phyloP scores from a whole-genome alignment of 1,284 basidiomycete species.

The Pseudozyma flocculosa region DNA sequence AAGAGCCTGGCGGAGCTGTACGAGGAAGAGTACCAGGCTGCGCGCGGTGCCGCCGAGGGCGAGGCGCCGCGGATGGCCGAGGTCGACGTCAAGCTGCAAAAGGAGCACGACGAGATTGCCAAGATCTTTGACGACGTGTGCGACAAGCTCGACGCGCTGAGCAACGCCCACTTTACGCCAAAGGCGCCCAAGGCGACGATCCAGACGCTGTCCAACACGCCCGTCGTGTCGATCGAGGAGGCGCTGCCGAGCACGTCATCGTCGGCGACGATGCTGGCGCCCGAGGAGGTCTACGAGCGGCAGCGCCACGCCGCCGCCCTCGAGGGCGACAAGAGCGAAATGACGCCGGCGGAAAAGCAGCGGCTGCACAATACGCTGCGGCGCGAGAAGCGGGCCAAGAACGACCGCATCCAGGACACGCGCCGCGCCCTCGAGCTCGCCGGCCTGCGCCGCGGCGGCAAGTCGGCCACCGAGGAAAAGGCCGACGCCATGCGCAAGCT shows the following conservation, averaged over 20 bases:
- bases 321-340: slow-evolving; percentile 66
- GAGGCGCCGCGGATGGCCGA: slow-evolving; percentile 65
- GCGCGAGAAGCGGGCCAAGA: slow-evolving; percentile 70
- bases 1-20: slow-evolving; percentile 94
- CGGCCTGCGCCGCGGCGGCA: slow-evolving; percentile 50
- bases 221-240: slow-evolving; percentile 83
- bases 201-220: slow-evolving; percentile 78
- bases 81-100: slow-evolving; percentile 80
- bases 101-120: slow-evolving; percentile 85
- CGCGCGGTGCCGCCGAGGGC: slow-evolving; percentile 60
- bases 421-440: slow-evolving; percentile 72
- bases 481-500: slow-evolving; percentile 53
- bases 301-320: slow-evolving; percentile 37
- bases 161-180: slow-evolving; percentile 92
- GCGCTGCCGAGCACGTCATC: slow-evolving; percentile 81
- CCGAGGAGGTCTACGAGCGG: slow-evolving; percentile 77
- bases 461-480: slow-evolving; percentile 46
- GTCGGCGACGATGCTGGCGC: slow-evolving; percentile 79
- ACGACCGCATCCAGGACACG: slow-evolving; percentile 65
- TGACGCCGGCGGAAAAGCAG: slow-evolving; percentile 83
- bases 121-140: slow-evolving; percentile 81
- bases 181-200: slow-evolving; percentile 90
- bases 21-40: slow-evolving; percentile 82
- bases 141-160: slow-evolving; percentile 86
- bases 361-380: slow-evolving; percentile 59